Evolutionary conservation across 148 eudicot species (phyloP).

Genomic region (Pharnaceum exiguum): DNA sequence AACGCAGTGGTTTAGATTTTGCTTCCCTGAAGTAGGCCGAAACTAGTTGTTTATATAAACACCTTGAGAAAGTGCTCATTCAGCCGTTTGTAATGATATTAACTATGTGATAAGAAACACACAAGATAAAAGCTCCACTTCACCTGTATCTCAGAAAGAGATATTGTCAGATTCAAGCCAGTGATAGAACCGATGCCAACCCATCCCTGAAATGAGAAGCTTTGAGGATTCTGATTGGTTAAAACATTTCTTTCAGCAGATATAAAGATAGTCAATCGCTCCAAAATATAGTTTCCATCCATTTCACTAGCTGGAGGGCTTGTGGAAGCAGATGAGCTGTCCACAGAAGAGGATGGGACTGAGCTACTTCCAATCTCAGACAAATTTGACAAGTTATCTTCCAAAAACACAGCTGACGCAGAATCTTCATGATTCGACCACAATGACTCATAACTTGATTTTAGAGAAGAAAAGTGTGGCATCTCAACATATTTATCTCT

Average conservation of each 20-base stretch:
- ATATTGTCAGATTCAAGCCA: constrained; percentile 66
- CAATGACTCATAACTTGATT: constrained; percentile 29
- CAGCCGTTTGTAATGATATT: background rate
- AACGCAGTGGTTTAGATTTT: constrained; percentile 9
- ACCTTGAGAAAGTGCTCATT: background rate
- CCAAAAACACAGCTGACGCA: constrained; percentile 11
- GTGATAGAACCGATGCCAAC: constrained; percentile 70
- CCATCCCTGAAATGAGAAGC: constrained; percentile 46
- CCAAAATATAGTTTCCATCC: constrained; percentile 46
- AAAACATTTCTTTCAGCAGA: constrained; percentile 49
- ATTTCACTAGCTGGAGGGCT: constrained; percentile 31
- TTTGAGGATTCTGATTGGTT: constrained; percentile 26
- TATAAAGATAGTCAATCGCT: constrained; percentile 41
- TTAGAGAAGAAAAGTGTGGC: constrained; percentile 41
- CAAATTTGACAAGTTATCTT: constrained; percentile 21
- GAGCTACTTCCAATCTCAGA: constrained; percentile 40
- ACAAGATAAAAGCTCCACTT: background rate
- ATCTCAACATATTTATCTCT: constrained; percentile 27
- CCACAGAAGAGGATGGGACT: constrained; percentile 23
- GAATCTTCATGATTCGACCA: constrained; percentile 21
- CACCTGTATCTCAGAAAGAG: constrained; percentile 79
- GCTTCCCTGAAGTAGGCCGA: constrained; percentile 3
- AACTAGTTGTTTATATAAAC: background rate
- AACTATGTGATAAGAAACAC: background rate
- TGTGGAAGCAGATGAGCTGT: constrained; percentile 23